phyloP scores from a whole-genome alignment of 2,329 filamentous ascomycete genomes.

The Pestalotiopsis fici region DNA sequence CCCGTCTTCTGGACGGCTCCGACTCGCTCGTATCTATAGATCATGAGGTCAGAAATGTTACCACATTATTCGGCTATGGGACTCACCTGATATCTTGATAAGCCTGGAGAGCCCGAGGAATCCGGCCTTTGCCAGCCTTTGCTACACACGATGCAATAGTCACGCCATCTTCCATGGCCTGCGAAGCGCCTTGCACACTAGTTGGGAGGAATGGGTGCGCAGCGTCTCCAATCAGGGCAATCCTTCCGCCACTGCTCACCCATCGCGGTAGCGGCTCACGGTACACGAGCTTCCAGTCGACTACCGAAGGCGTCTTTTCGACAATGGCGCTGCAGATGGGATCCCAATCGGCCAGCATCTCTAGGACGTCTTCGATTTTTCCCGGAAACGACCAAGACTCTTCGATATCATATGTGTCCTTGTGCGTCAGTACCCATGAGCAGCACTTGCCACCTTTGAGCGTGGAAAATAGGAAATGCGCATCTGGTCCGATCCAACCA shows the following conservation, averaged over 20 bases:
- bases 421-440: conserved; percentile 60
- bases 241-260: conserved; percentile 39
- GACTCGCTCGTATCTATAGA: conserved; percentile 49
- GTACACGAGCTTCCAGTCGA: conserved; percentile 53
- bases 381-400: conserved; percentile 57
- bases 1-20: conserved; percentile 50
- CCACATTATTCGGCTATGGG: background rate
- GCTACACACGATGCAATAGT: conserved; percentile 44
- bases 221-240: conserved; percentile 48
- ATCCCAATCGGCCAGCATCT: conserved; percentile 54
- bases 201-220: conserved; percentile 52
- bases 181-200: conserved; percentile 46
- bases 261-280: conserved; percentile 39
- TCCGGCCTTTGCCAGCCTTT: conserved; percentile 49
- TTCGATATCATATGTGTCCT: conserved; percentile 53
- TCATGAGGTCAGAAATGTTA: conserved; percentile 48
- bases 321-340: conserved; percentile 48
- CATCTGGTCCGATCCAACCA: conserved; percentile 58
- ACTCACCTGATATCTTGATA: conserved; percentile 42
- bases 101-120: conserved; percentile 44
- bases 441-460: conserved; percentile 57
- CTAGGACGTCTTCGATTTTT: conserved; percentile 51
- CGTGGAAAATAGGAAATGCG: conserved; percentile 58
- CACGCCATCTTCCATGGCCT: conserved; percentile 51
- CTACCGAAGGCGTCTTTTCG: conserved; percentile 44